Base-by-base conservation (phyloP, 106 monocot genomes). In the Chionographis japonica region DNA sequence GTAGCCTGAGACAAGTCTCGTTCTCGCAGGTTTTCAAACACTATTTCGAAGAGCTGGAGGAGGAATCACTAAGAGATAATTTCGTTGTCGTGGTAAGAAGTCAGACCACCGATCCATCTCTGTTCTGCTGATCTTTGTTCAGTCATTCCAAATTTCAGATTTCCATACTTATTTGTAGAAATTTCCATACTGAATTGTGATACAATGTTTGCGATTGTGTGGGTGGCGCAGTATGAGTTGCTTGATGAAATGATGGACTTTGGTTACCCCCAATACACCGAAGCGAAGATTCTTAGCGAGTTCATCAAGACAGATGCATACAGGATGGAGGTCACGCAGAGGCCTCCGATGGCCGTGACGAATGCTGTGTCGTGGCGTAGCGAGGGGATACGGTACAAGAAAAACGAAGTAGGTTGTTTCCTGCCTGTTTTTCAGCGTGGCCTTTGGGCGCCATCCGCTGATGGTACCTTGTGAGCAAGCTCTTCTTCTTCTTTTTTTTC, bases 231-330 rank as follows among this genome's bases (percentile, higher is more conserved):
- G 94, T 95, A 95, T 69, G 94, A 95, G 67, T 76, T 95, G 53
- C 81, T 95, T 20, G 94, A 95, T 84, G 94, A 95, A 60, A 88
- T 95, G 74, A 95, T 95, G 88, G 94, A 95, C 71, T 95, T 95
- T 71, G 94, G 94, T 38, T 95, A 95, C 66, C 94, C 94, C 12
- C 94, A 95, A 67, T 95, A 81, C 53, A 95, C 94, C 0, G 94
- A 95, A 78, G 94, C 94, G 15, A 95, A 91, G 59, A 95, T 95
- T 61, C 79, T 95, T 10, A 88, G 94, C 74, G 94, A 95, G 70
- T 95, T 95, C 58, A 95, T 95, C 56, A 95, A 95, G 79, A 95
- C 91, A 16, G 94, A 95, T 83, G 94, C 94, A 50, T 95, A 95
- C 68, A 81, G 91, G 79, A 95, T 95, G 94, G 94, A 95, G 69